Evolutionary conservation across 1,284 basidiomycete species (phyloP).

Genomic region (Violaceomyces palustris): DNA sequence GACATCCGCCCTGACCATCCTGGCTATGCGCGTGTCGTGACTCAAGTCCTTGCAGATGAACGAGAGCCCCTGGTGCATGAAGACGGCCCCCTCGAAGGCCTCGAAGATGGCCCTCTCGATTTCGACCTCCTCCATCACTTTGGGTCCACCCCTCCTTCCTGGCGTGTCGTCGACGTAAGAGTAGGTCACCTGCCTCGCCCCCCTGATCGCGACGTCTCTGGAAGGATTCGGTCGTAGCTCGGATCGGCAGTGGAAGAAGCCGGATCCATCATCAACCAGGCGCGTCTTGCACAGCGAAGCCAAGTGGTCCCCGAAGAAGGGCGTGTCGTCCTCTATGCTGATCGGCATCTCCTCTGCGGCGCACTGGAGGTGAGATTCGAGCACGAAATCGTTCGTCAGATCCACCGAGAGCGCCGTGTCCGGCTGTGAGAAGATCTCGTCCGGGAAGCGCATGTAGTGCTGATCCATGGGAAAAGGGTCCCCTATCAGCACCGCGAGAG

Average conservation of each 20-base stretch:
- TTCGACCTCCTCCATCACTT: slow-evolving; percentile 79
- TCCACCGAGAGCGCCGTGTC: slow-evolving; percentile 68
- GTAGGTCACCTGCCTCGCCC: slow-evolving; percentile 73
- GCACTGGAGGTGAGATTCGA: slow-evolving; percentile 83
- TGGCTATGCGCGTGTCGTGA: slow-evolving; percentile 72
- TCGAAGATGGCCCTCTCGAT: slow-evolving; percentile 78
- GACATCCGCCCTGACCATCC: slow-evolving; percentile 67
- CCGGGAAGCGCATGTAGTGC: slow-evolving; percentile 69
- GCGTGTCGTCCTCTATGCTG: slow-evolving; percentile 60
- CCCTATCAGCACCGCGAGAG: slow-evolving; percentile 72
- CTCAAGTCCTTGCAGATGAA: slow-evolving; percentile 71
- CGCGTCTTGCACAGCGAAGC: slow-evolving; percentile 59
- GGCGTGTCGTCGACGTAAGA: slow-evolving; percentile 65
- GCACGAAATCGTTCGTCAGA: slow-evolving; percentile 67
- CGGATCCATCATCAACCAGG: slow-evolving; percentile 59
- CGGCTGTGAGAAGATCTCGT: slow-evolving; percentile 51
- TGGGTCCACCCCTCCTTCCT: slow-evolving; percentile 54
- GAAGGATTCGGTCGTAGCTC: slow-evolving; percentile 70
- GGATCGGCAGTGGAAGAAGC: slow-evolving; percentile 76
- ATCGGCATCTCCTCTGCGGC: slow-evolving; percentile 82
- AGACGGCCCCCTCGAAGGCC: slow-evolving; percentile 60
- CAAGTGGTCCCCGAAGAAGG: slow-evolving; percentile 65
- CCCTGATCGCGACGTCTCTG: slow-evolving; percentile 69
- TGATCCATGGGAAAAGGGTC: slow-evolving; percentile 71
- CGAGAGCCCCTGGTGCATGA: slow-evolving; percentile 49